Percentiles rank a stretch among this genome's conserved stretches.
phyloP scores from a whole-genome alignment of 2,329 filamentous ascomycete species.

The Penicillium sp. region DNA sequence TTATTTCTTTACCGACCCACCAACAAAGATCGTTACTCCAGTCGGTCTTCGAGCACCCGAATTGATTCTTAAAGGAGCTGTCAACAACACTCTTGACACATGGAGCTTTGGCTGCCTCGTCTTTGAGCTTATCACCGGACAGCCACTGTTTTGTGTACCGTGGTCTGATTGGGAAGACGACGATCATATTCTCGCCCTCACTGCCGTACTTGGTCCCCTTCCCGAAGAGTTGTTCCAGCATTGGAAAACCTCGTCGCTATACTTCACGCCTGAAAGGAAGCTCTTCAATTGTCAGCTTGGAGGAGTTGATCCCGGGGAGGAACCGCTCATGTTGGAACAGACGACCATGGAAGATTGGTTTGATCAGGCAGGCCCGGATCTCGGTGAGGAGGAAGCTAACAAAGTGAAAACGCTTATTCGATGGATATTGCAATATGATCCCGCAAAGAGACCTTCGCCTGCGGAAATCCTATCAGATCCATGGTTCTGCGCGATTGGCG shows the following conservation, averaged over 20 bases:
- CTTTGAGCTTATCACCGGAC: conserved; percentile 34
- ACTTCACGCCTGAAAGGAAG: conserved; percentile 24
- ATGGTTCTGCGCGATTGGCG: conserved; percentile 28
- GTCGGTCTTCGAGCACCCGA: conserved; percentile 30
- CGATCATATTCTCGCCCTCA: conserved; percentile 31
- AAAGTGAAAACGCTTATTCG: conserved; percentile 28
- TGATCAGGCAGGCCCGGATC: conserved; percentile 22
- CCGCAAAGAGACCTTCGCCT: conserved; percentile 28
- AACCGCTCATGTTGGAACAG: conserved; percentile 26
- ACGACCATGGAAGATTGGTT: conserved; percentile 27
- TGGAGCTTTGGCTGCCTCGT: conserved; percentile 36
- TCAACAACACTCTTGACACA: conserved; percentile 28
- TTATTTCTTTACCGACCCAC: conserved; percentile 28
- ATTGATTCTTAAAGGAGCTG: conserved; percentile 25
- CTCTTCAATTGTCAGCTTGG: conserved; percentile 23
- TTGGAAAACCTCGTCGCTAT: conserved; percentile 29
- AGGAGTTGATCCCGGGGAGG: conserved; percentile 19
- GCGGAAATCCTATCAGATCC: conserved; percentile 29
- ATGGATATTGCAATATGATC: conserved; percentile 33
- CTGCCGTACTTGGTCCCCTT: conserved; percentile 25
- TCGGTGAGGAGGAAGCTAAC: conserved; percentile 27
- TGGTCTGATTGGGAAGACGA: conserved; percentile 28
- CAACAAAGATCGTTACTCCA: conserved; percentile 25
- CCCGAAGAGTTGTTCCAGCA: conserved; percentile 25
- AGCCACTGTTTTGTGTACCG: conserved; percentile 24